Evolutionary conservation across 2,329 filamentous ascomycete species (phyloP).

Genomic region (Pseudogymnoascus verrucosus): DNA sequence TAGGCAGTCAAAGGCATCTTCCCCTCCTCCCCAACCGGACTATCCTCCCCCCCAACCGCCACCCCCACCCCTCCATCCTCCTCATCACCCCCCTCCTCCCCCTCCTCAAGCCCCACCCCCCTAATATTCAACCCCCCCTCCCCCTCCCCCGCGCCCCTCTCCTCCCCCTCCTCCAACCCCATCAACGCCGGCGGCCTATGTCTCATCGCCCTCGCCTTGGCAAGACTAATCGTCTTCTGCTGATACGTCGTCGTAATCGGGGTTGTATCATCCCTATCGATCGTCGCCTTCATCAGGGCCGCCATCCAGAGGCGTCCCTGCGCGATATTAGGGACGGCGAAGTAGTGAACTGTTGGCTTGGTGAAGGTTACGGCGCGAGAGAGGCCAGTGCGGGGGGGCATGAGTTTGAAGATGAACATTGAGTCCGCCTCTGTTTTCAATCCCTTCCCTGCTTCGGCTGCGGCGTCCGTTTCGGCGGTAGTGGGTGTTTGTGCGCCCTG

Average conservation of each 20-base stretch:
- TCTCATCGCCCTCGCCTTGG: constrained; percentile 79
- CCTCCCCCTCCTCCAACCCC: constrained; percentile 48
- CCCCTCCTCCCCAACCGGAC: too few relatives aligned
- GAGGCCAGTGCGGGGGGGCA: constrained; percentile 79
- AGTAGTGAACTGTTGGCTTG: constrained; percentile 94
- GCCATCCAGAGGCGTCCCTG: constrained; percentile 96
- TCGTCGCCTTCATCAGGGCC: constrained; percentile 96
- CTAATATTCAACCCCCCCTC: too few relatives aligned
- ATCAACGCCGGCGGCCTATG: constrained; percentile 86
- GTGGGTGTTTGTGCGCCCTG: constrained; percentile 40
- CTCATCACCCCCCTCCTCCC: too few relatives aligned
- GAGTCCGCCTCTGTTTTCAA: constrained; percentile 44
- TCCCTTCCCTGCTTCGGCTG: constrained; percentile 32
- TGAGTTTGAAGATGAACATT: constrained; percentile 97
- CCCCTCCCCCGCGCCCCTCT: too few relatives aligned
- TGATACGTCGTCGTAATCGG: constrained; percentile 88
- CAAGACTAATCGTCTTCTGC: constrained; percentile 89
- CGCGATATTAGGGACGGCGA: constrained; percentile 84
- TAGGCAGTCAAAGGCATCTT: too few relatives aligned
- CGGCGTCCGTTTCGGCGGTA: constrained; percentile 36
- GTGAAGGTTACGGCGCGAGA: constrained; percentile 94
- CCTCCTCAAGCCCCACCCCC: too few relatives aligned
- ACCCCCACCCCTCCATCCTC: too few relatives aligned
- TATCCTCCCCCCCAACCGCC: too few relatives aligned
- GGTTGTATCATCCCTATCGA: constrained; percentile 77